Conservation (phyloP, 371 early-diverging fungal species). For the Haplosporangium sp. region DNA sequence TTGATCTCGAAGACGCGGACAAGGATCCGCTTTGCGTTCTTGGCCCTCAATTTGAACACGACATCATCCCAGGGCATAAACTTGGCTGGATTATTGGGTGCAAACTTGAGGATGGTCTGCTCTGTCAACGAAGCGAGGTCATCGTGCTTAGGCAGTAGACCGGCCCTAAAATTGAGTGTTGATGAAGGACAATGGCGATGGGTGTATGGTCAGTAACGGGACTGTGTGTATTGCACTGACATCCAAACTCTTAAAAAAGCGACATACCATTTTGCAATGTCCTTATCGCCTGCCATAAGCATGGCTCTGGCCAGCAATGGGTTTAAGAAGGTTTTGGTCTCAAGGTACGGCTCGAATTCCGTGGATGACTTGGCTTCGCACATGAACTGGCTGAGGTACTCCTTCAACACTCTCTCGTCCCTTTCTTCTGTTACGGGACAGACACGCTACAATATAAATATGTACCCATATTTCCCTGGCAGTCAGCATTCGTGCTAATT, state of each 20-base stretch:
- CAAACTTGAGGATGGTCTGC: slow-evolving; percentile 41
- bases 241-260: neutral
- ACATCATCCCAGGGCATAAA: slow-evolving; percentile 42
- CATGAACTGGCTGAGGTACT: slow-evolving; percentile 36
- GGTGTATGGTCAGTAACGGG: neutral
- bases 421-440: slow-evolving; percentile 6
- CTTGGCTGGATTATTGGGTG: slow-evolving; percentile 18
- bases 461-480: neutral
- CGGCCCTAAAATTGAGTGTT: slow-evolving; percentile 7
- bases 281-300: slow-evolving; percentile 36
- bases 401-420: slow-evolving; percentile 20
- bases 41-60: slow-evolving; percentile 38
- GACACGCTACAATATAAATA: slow-evolving; percentile 18
- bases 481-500: too few species aligned
- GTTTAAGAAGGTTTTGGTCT: slow-evolving; percentile 20
- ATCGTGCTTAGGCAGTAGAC: slow-evolving; percentile 15
- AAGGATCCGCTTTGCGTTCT: slow-evolving; percentile 41
- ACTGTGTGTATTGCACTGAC: neutral
- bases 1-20: slow-evolving; percentile 51
- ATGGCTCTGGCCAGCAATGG: slow-evolving; percentile 32
- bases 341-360: slow-evolving; percentile 42
- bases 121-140: slow-evolving; percentile 19
- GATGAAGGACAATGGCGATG: neutral
- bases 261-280: slow-evolving; percentile 33
- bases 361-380: slow-evolving; percentile 21